A percentile compares a stretch with the other conserved stretches of the same genome.
These are phyloP conservation scores for Neolentinus lepideus DNA, from an alignment of 1,284 basidiomycete genomes.

Conservation along the genomic window DNA sequence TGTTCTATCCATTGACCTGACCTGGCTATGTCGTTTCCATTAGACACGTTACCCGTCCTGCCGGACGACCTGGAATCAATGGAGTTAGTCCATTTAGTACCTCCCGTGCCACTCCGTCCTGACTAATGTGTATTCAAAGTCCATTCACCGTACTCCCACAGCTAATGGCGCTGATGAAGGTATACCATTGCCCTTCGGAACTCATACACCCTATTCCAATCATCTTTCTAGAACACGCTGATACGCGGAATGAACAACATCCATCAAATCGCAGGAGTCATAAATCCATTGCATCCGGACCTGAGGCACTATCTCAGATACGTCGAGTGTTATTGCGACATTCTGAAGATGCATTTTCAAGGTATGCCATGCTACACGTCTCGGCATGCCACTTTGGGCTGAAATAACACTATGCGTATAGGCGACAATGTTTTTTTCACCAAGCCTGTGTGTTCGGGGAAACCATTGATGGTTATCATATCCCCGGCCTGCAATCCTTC, in stretches of 20 bases:
- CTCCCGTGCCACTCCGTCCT: neutral
- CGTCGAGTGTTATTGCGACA: conserved; percentile 3
- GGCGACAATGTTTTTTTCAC: conserved; percentile 10
- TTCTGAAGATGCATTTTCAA: conserved; percentile 7
- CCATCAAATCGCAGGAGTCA: neutral
- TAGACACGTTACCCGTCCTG: conserved; percentile 7
- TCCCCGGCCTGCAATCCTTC: neutral
- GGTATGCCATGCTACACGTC: conserved; percentile 5
- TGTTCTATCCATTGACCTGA: neutral
- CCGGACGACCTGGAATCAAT: conserved; percentile 6
- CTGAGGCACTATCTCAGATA: neutral
- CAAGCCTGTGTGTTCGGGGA: neutral
- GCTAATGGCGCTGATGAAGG: conserved; percentile 5
- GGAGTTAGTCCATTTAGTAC: conserved; percentile 6
- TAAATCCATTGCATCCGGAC: neutral
- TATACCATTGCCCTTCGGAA: neutral
- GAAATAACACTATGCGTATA: neutral
- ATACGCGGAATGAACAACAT: neutral
- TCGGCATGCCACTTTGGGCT: neutral
- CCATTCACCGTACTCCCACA: conserved; percentile 4
- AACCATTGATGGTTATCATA: neutral
- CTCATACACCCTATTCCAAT: neutral
- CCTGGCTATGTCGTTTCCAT: conserved; percentile 8
- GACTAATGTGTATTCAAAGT: conserved; percentile 3
- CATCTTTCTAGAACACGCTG: neutral